phyloP scores from a whole-genome alignment of 2,329 filamentous ascomycete species.

The Scedosporium aurantiacum region DNA sequence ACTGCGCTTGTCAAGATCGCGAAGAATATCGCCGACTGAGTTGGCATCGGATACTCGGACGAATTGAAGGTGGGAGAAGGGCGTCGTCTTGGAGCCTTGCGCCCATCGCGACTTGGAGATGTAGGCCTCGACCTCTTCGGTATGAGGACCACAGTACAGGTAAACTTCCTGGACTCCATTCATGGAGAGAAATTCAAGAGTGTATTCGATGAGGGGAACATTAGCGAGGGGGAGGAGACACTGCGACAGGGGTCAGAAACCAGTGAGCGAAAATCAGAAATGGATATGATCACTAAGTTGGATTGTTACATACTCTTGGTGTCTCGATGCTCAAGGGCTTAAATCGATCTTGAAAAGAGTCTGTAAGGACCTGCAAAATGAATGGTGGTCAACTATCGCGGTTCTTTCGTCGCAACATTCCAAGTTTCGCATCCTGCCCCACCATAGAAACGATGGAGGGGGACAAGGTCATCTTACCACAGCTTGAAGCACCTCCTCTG shows the following conservation, averaged over 20 bases:
- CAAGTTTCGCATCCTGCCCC: background rate
- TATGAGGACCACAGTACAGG: conserved; percentile 82
- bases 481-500: conserved; percentile 47
- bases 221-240: conserved; percentile 91
- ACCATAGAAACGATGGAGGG: conserved; percentile 3
- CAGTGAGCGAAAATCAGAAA: background rate
- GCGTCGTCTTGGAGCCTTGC: conserved; percentile 38
- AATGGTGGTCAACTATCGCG: background rate
- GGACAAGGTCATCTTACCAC: conserved; percentile 30
- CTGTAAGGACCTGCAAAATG: conserved; percentile 63
- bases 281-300: background rate
- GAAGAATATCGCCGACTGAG: conserved; percentile 87
- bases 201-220: conserved; percentile 92
- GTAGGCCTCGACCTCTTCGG: conserved; percentile 77
- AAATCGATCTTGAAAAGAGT: conserved; percentile 90
- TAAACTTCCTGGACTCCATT: conserved; percentile 91
- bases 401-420: background rate
- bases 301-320: conserved; percentile 57
- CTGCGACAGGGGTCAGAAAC: conserved; percentile 29
- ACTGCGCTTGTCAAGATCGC: conserved; percentile 78
- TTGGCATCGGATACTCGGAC: conserved; percentile 73
- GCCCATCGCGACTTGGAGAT: conserved; percentile 68
- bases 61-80: conserved; percentile 73
- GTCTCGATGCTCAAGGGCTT: conserved; percentile 79
- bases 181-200: conserved; percentile 89